A percentile compares a stretch with the other conserved stretches of the same genome.
Conservation (phyloP, 768 basidiomycete species). For the Phanerodontia chrysosporium region DNA sequence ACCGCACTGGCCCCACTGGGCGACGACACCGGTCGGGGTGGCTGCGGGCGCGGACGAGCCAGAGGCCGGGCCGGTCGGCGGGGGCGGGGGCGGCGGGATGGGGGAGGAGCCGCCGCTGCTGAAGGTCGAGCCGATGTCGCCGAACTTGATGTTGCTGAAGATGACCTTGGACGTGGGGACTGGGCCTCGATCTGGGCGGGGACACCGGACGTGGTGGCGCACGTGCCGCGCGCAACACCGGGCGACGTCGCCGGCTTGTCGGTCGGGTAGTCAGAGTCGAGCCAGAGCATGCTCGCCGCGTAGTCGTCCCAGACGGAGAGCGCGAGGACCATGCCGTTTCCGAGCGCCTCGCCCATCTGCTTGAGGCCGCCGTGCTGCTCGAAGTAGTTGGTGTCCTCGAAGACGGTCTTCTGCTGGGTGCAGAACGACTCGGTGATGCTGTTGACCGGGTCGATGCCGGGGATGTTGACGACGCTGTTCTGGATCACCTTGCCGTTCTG, state of each 20-base stretch:
- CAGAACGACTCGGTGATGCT: slow-evolving; percentile 49
- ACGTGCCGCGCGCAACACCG: slow-evolving; percentile 48
- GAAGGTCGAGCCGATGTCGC: slow-evolving; percentile 45
- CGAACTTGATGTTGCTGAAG: slow-evolving; percentile 54
- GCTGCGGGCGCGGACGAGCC: background rate
- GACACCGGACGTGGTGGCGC: slow-evolving; percentile 42
- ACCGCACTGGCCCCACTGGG: slow-evolving; percentile 21
- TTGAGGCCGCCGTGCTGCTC: slow-evolving; percentile 36
- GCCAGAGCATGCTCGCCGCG: slow-evolving; percentile 31
- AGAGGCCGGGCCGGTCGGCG: slow-evolving; percentile 3
- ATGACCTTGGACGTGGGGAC: slow-evolving; percentile 39
- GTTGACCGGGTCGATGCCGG: slow-evolving; percentile 38
- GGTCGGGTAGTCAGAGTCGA: slow-evolving; percentile 25
- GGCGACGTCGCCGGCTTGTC: slow-evolving; percentile 25
- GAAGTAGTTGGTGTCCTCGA: slow-evolving; percentile 43
- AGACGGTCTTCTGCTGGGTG: slow-evolving; percentile 38
- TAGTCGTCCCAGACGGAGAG: slow-evolving; percentile 54
- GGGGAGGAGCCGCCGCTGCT: background rate
- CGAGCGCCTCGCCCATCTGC: slow-evolving; percentile 31
- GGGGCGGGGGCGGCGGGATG: background rate
- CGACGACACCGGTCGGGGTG: slow-evolving; percentile 8
- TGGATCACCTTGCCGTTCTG: slow-evolving; percentile 49
- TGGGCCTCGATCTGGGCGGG: slow-evolving; percentile 40
- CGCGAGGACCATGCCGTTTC: slow-evolving; percentile 44
- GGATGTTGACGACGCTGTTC: slow-evolving; percentile 44